These are phyloP conservation scores for Penicillium egyptiacum DNA, from an alignment of 495 filamentous ascomycete genomes.

Conservation along the genomic window DNA sequence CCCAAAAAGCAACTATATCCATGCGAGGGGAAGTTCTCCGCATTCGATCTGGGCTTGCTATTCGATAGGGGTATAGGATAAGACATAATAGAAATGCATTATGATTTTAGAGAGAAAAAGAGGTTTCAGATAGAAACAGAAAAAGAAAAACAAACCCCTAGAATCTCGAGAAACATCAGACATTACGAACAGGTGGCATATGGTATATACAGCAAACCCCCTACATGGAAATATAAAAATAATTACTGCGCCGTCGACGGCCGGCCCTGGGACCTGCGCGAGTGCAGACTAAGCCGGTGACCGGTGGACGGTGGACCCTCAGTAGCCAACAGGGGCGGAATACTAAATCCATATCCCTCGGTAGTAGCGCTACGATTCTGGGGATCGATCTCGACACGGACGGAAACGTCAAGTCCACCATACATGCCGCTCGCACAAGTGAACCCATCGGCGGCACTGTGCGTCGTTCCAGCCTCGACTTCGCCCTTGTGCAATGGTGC, in stretches of 20 bases:
- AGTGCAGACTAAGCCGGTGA: constrained; percentile 24
- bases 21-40: constrained; percentile 12
- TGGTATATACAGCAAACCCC: neutral
- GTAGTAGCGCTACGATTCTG: constrained; percentile 62
- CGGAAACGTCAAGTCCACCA: constrained; percentile 66
- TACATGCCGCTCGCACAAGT: constrained; percentile 53
- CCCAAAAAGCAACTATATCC: constrained; percentile 16
- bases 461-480: constrained; percentile 59
- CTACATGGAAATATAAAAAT: too few relatives aligned
- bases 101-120: neutral
- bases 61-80: neutral
- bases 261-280: constrained; percentile 25
- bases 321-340: constrained; percentile 32
- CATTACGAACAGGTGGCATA: constrained; percentile 13
- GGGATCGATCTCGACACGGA: constrained; percentile 70
- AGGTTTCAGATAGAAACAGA: constrained; percentile 11
- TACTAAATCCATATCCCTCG: constrained; percentile 66
- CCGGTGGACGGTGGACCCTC: constrained; percentile 17
- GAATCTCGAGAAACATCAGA: constrained; percentile 5
- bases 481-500: constrained; percentile 65
- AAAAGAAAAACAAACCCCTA: neutral
- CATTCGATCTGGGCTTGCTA: neutral
- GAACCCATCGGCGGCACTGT: constrained; percentile 58
- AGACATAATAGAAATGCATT: neutral
- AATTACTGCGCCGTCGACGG: constrained; percentile 29